Evolutionary conservation across 1,139 yeast species (phyloP).

Genomic region (Pichia norvegensis): DNA sequence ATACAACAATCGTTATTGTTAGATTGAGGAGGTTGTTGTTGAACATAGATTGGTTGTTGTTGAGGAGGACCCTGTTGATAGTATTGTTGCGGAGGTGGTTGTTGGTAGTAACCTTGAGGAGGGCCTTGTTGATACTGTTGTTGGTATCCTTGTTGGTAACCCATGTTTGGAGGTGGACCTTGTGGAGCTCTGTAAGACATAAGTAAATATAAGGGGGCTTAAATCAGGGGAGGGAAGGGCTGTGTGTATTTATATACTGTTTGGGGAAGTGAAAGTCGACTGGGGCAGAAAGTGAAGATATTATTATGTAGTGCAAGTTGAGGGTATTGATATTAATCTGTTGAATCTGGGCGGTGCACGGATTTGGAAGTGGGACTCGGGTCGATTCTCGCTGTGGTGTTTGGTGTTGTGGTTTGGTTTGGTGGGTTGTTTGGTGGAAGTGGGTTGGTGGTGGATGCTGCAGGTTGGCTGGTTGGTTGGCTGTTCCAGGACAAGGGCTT

Average conservation of each 20-base stretch:
- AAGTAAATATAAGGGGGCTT: too few relatives aligned
- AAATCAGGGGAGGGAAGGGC: not conserved
- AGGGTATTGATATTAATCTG: too few relatives aligned
- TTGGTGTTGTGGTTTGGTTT: not conserved
- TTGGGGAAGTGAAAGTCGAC: not conserved
- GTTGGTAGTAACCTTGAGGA: slow-evolving; percentile 22
- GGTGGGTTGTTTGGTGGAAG: not conserved
- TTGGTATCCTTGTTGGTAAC: slow-evolving; percentile 8
- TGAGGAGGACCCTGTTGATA: slow-evolving; percentile 34
- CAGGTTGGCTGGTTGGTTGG: too few relatives aligned
- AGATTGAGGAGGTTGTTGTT: slow-evolving; percentile 46
- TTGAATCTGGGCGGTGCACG: too few relatives aligned
- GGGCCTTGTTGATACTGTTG: not conserved
- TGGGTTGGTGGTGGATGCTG: not conserved
- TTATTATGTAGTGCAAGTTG: too few relatives aligned
- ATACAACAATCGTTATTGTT: slow-evolving; percentile 47
- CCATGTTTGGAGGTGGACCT: slow-evolving; percentile 21
- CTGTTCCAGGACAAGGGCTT: not conserved
- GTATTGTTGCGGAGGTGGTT: slow-evolving; percentile 30
- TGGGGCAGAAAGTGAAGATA: too few relatives aligned
- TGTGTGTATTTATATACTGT: not conserved
- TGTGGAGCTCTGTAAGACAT: slow-evolving; percentile 18
- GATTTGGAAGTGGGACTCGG: too few relatives aligned
- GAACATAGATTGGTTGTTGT: slow-evolving; percentile 63
- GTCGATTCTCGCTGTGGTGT: not conserved